Percentiles rank a stretch among this genome's conserved stretches.
phyloP scores from a whole-genome alignment of 306 rosid species.

The Cucurbita ficifolia region DNA sequence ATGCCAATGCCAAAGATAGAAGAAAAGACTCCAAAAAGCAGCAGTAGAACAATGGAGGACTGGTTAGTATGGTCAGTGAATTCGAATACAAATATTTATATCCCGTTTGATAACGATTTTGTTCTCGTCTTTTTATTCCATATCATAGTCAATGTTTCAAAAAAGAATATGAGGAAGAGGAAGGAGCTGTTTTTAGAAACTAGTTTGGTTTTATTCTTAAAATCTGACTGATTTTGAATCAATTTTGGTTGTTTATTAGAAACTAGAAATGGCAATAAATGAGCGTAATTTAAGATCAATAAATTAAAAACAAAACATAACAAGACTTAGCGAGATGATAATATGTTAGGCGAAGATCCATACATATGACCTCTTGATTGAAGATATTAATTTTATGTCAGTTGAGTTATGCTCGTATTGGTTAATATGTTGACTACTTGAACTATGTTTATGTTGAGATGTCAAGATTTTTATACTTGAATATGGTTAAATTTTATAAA shows the following conservation, averaged over 20 bases:
- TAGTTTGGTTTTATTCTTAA: not conserved
- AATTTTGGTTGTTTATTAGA: not conserved
- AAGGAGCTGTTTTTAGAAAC: not conserved
- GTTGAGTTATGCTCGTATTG: too few relatives aligned
- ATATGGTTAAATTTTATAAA: too few relatives aligned
- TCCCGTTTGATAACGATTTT: not conserved
- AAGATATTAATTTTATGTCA: too few relatives aligned
- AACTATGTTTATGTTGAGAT: too few relatives aligned
- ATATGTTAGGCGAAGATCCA: too few relatives aligned
- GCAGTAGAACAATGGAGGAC: not conserved
- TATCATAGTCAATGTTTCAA: not conserved
- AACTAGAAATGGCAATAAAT: too few relatives aligned
- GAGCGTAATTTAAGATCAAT: too few relatives aligned
- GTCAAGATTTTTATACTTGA: too few relatives aligned
- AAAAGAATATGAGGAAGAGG: not conserved
- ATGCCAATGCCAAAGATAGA: constrained; percentile 12
- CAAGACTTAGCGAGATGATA: too few relatives aligned
- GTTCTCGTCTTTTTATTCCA: not conserved
- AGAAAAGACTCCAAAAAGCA: not conserved
- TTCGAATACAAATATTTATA: not conserved
- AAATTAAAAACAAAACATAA: too few relatives aligned
- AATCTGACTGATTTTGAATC: not conserved
- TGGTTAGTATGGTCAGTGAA: not conserved
- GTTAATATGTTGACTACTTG: too few relatives aligned
- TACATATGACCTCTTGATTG: too few relatives aligned